A percentile compares a stretch with the other conserved stretches of the same genome.
phyloP scores from a whole-genome alignment of 192 early-diverging fungal species.

The Coemansia sp. region DNA sequence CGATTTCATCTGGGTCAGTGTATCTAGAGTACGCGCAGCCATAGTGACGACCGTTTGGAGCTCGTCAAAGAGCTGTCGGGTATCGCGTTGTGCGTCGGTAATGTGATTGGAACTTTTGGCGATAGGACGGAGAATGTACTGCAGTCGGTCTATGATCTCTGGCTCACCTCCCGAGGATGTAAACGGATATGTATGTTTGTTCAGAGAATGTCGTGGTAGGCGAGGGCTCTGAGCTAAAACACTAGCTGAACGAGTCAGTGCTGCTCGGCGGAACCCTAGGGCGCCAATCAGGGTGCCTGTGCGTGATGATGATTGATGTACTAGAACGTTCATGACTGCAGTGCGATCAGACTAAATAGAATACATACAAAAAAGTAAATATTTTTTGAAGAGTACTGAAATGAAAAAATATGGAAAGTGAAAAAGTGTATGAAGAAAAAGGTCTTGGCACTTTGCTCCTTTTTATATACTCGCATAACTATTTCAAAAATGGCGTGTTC shows the following conservation, averaged over 20 bases:
- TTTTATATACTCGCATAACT: background rate
- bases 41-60: conserved; percentile 3
- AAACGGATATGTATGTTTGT: background rate
- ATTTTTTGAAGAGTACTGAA: too few species aligned
- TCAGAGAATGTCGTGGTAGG: background rate
- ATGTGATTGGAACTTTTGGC: background rate
- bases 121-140: conserved; percentile 27
- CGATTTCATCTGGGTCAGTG: background rate
- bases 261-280: background rate
- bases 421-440: conserved; percentile 5
- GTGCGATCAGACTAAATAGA: background rate
- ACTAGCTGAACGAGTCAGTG: conserved; percentile 17
- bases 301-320: too few species aligned
- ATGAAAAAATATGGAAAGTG: too few species aligned
- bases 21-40: background rate
- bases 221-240: conserved; percentile 12
- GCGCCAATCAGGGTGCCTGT: background rate
- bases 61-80: conserved; percentile 2
- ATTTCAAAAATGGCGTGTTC: background rate
- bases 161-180: background rate
- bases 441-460: background rate
- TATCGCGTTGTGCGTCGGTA: background rate
- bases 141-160: conserved; percentile 30
- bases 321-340: too few species aligned
- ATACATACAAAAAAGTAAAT: background rate